Evolutionary conservation across 2,329 filamentous ascomycete genomes (phyloP).

Genomic region (Stagonosporopsis tanaceti): DNA sequence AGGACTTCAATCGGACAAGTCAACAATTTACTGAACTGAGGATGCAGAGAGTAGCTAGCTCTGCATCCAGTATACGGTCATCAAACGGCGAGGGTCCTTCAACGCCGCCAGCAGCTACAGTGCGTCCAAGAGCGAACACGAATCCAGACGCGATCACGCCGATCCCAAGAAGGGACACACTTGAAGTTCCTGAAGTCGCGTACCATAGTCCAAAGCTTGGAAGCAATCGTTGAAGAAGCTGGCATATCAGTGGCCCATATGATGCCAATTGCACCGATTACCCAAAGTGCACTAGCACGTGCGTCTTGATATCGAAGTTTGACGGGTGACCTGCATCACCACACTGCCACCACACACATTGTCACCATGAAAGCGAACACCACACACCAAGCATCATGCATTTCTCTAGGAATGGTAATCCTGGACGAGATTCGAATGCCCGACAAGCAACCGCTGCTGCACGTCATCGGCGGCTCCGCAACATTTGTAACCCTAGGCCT

Average conservation of each 20-base stretch:
- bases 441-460: constrained; percentile 16
- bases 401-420: constrained; percentile 35
- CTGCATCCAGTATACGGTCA: constrained; percentile 46
- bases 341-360: background rate
- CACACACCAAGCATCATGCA: background rate
- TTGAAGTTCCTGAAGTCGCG: constrained; percentile 30
- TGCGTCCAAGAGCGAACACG: constrained; percentile 20
- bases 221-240: background rate
- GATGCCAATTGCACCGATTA: background rate
- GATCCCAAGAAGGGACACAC: constrained; percentile 27
- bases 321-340: background rate
- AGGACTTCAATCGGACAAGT: constrained; percentile 49
- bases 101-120: constrained; percentile 18
- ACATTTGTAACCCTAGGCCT: constrained; percentile 25
- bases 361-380: background rate
- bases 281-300: constrained; percentile 2
- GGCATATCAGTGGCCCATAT: no score
- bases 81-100: constrained; percentile 30
- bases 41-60: constrained; percentile 49
- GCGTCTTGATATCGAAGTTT: background rate
- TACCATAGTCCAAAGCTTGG: constrained; percentile 19
- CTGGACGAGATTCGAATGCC: constrained; percentile 33
- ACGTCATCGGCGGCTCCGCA: constrained; percentile 32
- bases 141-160: constrained; percentile 16
- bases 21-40: constrained; percentile 50